phyloP scores from a whole-genome alignment of 192 early-diverging fungal species.

The Mortierella hygrophila region DNA sequence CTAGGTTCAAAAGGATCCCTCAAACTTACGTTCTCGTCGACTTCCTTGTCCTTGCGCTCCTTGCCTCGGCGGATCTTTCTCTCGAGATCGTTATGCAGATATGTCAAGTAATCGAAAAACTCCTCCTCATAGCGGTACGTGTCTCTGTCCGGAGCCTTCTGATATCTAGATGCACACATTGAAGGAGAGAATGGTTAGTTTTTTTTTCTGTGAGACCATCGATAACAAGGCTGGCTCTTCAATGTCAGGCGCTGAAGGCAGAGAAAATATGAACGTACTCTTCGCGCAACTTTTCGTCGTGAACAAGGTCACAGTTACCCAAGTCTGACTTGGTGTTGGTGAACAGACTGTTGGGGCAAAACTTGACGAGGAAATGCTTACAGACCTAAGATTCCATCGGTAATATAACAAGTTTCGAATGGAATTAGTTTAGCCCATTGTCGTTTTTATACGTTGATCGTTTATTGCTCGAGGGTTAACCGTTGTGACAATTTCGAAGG shows the following conservation, averaged over 20 bases:
- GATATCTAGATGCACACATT: slow-evolving; percentile 57
- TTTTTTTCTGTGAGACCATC: not conserved
- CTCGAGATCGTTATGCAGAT: slow-evolving; percentile 77
- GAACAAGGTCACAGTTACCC: slow-evolving; percentile 82
- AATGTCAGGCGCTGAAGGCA: not conserved
- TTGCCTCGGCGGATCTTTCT: slow-evolving; percentile 78
- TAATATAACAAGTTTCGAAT: not conserved
- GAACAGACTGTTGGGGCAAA: slow-evolving; percentile 87
- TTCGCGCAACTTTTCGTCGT: slow-evolving; percentile 83
- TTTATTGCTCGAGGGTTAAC: not conserved
- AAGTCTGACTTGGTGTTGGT: slow-evolving; percentile 91
- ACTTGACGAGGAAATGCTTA: slow-evolving; percentile 85
- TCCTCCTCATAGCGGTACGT: slow-evolving; percentile 81
- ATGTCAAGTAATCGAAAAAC: slow-evolving; percentile 75
- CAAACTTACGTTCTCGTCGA: slow-evolving; percentile 68
- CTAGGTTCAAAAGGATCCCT: not conserved
- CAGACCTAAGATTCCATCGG: slow-evolving; percentile 65
- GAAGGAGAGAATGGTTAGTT: not conserved
- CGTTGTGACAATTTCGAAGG: not conserved
- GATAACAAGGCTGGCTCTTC: not conserved
- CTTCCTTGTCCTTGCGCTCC: slow-evolving; percentile 74
- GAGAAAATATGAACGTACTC: slow-evolving; percentile 40
- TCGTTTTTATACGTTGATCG: not conserved
- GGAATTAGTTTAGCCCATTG: not conserved
- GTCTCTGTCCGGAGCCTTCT: slow-evolving; percentile 72